Percentiles rank a stretch among this genome's conserved stretches.
Evolutionary conservation across 1,139 yeast genomes (phyloP).

Genomic region (Candida sojae): DNA sequence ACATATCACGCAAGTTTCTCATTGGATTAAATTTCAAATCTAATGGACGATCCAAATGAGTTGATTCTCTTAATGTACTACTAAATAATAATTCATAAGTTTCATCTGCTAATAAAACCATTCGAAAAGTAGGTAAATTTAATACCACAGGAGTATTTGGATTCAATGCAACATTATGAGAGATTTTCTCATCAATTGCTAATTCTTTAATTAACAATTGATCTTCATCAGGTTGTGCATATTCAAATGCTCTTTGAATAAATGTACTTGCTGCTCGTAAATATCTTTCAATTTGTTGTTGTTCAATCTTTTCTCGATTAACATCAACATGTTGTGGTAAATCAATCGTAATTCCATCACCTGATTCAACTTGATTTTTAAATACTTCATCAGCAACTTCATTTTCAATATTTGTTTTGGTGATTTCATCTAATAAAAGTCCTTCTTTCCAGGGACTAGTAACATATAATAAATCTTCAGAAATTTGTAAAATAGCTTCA

Average conservation of each 20-base stretch:
- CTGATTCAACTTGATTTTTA: constrained; percentile 26
- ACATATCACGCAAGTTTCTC: constrained; percentile 78
- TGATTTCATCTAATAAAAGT: constrained; percentile 55
- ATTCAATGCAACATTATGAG: constrained; percentile 76
- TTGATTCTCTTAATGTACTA: constrained; percentile 60
- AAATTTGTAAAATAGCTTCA: constrained; percentile 78
- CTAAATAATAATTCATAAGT: constrained; percentile 85
- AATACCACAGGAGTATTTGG: constrained; percentile 76
- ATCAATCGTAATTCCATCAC: constrained; percentile 34
- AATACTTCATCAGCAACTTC: constrained; percentile 64
- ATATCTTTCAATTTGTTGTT: constrained; percentile 78
- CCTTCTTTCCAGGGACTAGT: constrained; percentile 87
- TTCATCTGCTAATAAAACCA: constrained; percentile 93
- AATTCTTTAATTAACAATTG: constrained; percentile 46
- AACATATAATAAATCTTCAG: constrained; percentile 81
- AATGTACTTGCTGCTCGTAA: constrained; percentile 85
- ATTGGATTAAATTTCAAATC: constrained; percentile 46
- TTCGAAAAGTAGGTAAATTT: constrained; percentile 86
- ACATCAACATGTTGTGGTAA: constrained; percentile 62
- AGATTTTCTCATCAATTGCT: constrained; percentile 37
- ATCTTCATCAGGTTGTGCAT: constrained; percentile 68
- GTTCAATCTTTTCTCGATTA: constrained; percentile 62
- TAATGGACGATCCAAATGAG: constrained; percentile 64
- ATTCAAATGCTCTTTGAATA: constrained; percentile 86
- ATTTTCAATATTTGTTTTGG: constrained; percentile 61